Evolutionary conservation across 441 rosid species (phyloP).

Genomic region (Francoa sonchifolia): DNA sequence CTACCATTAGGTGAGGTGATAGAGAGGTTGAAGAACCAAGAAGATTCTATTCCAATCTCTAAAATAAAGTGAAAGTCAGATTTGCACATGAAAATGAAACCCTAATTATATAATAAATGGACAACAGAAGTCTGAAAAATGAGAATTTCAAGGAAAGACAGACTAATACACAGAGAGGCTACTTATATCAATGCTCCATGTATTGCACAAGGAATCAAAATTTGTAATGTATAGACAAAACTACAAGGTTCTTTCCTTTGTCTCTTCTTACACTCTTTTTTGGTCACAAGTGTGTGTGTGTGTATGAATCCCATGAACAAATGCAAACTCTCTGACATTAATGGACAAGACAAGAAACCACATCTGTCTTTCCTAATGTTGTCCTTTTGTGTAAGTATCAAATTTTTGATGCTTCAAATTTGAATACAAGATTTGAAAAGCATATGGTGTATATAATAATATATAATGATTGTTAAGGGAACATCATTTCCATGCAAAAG

Average conservation of each 20-base stretch:
- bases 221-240: conserved; percentile 24
- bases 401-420: too few relatives aligned
- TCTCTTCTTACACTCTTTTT: conserved; percentile 36
- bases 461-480: too few relatives aligned
- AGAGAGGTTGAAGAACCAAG: conserved; percentile 23
- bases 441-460: too few relatives aligned
- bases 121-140: too few relatives aligned
- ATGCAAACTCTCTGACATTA: conserved; percentile 17
- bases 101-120: conserved; percentile 7
- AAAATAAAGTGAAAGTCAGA: conserved; percentile 22
- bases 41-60: conserved; percentile 58
- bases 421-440: too few relatives aligned
- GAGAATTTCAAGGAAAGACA: conserved; percentile 45
- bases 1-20: not conserved
- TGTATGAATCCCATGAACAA: conserved; percentile 7
- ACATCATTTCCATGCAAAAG: conserved; percentile 47
- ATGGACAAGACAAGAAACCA: conserved; percentile 27
- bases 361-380: conserved; percentile 25
- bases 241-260: conserved; percentile 40
- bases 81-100: not conserved
- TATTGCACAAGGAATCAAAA: conserved; percentile 20
- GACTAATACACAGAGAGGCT: conserved; percentile 33
- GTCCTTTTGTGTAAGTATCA: conserved; percentile 16
- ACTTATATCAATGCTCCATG: not conserved
- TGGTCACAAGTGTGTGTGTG: conserved; percentile 10